Base-by-base conservation (phyloP, 2,329 filamentous ascomycete species). In the Fusarium sp. region DNA sequence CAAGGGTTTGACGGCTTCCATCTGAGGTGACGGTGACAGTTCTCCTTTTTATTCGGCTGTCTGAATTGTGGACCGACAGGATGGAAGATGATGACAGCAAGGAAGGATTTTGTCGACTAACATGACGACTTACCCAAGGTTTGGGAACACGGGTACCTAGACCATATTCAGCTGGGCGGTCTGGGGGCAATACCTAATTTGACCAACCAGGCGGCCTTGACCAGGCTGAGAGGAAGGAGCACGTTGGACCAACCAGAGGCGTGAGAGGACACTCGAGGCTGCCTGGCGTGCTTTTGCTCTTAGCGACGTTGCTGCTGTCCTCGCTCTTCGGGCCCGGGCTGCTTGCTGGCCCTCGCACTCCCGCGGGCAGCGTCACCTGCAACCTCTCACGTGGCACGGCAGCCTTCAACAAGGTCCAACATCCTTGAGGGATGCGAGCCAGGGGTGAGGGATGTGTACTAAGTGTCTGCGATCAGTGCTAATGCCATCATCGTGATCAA, bases 401-500 rank as follows among this genome's bases (percentile, higher is more conserved):
- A 70, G 52, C 58, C 70, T 50, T 52, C 69, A 37, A 59, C 68
- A 40, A 45, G 66, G 27, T 20, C 35, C 32, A 63, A 56, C 27
- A 25, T 37, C 25, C 52, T 38, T 35, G 32, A 38, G 52, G 63
- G 56, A 59, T 38, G 54, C 27, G 15, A 40, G 12, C 20, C 27
- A 38, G 50, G 66, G 52, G 30, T 22, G 54, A 35, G 30, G 30
- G n/a, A 65, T 58, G 27, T 63, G n/a, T 59, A 52, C 50, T 69
- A 35, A 64, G 47, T 57, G 52, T 27, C 66, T 59, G 32, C 32
- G 43, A 70, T 71, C 40, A 63, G 15, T 71, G 52, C 56, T 65
- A 63, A 70, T 72, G 65, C 59, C 57, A 69, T 70, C 57, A 56
- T 69, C 60, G 68, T 74, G 71, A 73, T 71, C 71, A 71, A 62